Conservation (phyloP, 495 filamentous ascomycete species). For the Apiosordaria backusii region DNA sequence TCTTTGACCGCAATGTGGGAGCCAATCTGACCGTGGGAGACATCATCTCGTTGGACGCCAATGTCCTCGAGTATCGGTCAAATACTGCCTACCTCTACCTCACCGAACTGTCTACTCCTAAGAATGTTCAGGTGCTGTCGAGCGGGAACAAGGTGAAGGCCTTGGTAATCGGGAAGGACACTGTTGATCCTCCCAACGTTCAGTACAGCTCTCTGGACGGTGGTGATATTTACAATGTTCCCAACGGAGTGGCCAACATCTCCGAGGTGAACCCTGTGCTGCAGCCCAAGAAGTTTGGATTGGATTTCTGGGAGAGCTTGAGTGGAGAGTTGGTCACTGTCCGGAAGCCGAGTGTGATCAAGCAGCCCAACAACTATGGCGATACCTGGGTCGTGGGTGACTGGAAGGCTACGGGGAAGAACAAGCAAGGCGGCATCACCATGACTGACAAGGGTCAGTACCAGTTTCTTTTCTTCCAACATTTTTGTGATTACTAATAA, state of each 20-base stretch:
- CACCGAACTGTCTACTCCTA: constrained; percentile 52
- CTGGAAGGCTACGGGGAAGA: constrained; percentile 52
- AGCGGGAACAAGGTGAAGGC: constrained; percentile 43
- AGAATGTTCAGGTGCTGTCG: constrained; percentile 44
- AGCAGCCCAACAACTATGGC: constrained; percentile 53
- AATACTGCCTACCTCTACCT: constrained; percentile 49
- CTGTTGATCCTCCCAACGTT: constrained; percentile 47
- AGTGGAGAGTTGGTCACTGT: constrained; percentile 56
- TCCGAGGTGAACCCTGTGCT: constrained; percentile 53
- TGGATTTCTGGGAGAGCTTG: constrained; percentile 65
- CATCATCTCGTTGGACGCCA: constrained; percentile 52
- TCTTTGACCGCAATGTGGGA: constrained; percentile 44
- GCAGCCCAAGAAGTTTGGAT: constrained; percentile 50
- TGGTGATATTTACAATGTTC: constrained; percentile 52
- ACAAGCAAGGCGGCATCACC: constrained; percentile 54
- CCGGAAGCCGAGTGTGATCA: constrained; percentile 43
- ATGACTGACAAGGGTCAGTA: constrained; percentile 40
- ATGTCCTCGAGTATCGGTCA: constrained; percentile 54
- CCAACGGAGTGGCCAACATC: constrained; percentile 50
- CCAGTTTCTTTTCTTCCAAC: background rate
- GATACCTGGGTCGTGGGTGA: constrained; percentile 60
- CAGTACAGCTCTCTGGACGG: constrained; percentile 51
- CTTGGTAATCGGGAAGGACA: constrained; percentile 51
- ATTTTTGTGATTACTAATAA: background rate
- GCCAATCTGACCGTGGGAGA: constrained; percentile 50